Base-by-base conservation (phyloP, 805 yeast species). In the Candida maris region DNA sequence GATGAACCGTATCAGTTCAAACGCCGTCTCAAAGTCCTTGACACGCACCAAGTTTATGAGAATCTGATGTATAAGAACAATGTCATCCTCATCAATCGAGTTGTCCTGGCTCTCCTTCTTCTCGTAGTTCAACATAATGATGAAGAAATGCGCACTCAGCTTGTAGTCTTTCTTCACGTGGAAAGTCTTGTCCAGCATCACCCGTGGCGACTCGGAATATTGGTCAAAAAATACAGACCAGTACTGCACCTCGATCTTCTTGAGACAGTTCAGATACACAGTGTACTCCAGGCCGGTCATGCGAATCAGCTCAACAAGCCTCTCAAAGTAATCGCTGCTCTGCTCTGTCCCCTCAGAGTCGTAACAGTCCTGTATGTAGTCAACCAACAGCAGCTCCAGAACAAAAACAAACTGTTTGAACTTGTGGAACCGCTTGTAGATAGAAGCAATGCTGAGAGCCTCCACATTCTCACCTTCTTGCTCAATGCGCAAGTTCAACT, bases 1-100 rank as follows among this genome's bases (percentile, higher is more conserved):
- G 36, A 75, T 66, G 45, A 73, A 75, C 32, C 81, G 59, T 35
- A 77, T 64, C 38, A 75, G 56, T 44, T 75, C 80, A 51, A 73
- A 74, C 27, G 78, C 69, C 50, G 76, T 71, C 30, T 71, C 77
- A 65, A 73, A 75, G 37, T 65, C 61, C n/a, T 62, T 60, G 6
- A 52, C 49, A 24, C 59, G 59, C 13, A 61, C 55, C 34, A 75
- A 57, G 56, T 70, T 67, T 35, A 57, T 54, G 29, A 75, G 58
- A 10, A 75, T 72, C 35, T 67, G 56, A 22, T 65, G 47, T 15
- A 73, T 67, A 37, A 74, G 57, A 8, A 49, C 48, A 20, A 64
- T 56, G 48, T 75, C 81, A 9, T 35, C 25, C 15, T 44, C 42
- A 17, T 42, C 47, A 8, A 37, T 41, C 26, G 45, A 46, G 12